Evolutionary conservation across 768 basidiomycete species (phyloP), one percentile per base, ranked within the genome.

Genomic region (Paxillus rubicundulus): DNA sequence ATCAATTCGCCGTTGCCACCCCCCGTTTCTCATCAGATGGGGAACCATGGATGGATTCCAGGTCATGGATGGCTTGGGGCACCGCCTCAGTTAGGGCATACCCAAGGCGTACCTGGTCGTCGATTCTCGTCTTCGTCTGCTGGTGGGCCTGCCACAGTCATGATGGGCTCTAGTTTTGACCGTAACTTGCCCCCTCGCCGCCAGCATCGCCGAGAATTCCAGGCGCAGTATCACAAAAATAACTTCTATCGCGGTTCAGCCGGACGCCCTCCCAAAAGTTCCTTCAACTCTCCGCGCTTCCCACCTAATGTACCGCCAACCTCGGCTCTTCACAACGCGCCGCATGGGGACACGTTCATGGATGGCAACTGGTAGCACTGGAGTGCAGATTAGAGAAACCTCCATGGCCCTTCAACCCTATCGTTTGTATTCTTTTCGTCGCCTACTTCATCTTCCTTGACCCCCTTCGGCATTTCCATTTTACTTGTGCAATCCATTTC

Each of bases 191-290:
- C 67, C 24, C 59, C 68, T 42, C 68, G 67, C 27, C 64, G 67
- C 30, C 69, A 70, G 24, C 64, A 61, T 49, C 67, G 69, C 20
- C 68, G 69, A 45, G 67, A 67, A 24, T 58, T 60, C n/a, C 56
- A 69, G 28, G n/a, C 34, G 16, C 60, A 70, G 14, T 54, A 67
- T 37, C 59, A 68, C 48, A 68, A 64, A 53, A 62, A 58, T 20
- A 67, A 47, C 39, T 52, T 57, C 39, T 13, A 33, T 39, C 67
- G 69, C 27, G 56, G 56, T 38, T 27, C 54, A 18, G 46, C 46
- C 48, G 56, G 64, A 37, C 64, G 67, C 16, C 58, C 56, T 52
- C 28, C 49, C 9, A 67, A 58, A 24, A 34, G 49, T 27, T 24
- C 59, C 24, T 54, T 61, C 12, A 61, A 65, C 27, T 39, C 39